Percentiles rank a stretch among this genome's conserved stretches.
phyloP scores from a whole-genome alignment of 768 basidiomycete genomes.

The Saitozyma sp. region DNA sequence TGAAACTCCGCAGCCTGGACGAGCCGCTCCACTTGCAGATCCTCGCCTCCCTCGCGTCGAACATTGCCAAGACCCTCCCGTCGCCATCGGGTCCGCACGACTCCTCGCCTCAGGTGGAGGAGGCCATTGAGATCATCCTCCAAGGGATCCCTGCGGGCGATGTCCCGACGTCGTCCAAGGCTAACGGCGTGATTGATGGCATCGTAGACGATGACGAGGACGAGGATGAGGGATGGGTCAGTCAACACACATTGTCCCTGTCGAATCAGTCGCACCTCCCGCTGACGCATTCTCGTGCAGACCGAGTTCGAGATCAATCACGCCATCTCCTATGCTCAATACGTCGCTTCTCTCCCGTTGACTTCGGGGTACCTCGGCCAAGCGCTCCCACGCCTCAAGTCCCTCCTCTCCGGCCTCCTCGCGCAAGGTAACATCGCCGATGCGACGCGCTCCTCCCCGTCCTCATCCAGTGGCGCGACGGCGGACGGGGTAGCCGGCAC shows the following conservation, averaged over 20 bases:
- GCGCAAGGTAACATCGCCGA: slow-evolving; percentile 14
- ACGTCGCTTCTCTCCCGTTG: slow-evolving; percentile 38
- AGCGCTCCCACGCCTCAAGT: slow-evolving; percentile 24
- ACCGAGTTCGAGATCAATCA: slow-evolving; percentile 43
- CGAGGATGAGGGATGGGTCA: slow-evolving; percentile 44
- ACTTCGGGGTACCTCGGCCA: slow-evolving; percentile 19
- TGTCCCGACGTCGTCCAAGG: slow-evolving; percentile 7
- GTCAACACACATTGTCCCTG: neutral
- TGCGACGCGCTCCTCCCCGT: slow-evolving; percentile 16
- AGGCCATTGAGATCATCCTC: slow-evolving; percentile 14
- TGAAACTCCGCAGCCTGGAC: slow-evolving; percentile 34
- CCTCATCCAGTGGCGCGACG: slow-evolving; percentile 15
- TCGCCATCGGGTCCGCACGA: slow-evolving; percentile 1
- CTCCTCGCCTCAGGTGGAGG: neutral
- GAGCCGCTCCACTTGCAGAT: slow-evolving; percentile 47
- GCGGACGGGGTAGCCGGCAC: neutral
- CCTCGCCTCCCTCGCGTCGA: slow-evolving; percentile 40
- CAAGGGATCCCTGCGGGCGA: slow-evolving; percentile 12
- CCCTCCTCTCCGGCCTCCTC: slow-evolving; percentile 28
- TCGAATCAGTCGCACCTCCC: neutral
- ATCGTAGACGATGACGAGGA: slow-evolving; percentile 4
- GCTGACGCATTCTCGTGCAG: slow-evolving; percentile 10
- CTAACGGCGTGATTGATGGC: neutral
- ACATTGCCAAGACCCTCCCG: slow-evolving; percentile 21
- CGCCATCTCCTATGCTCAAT: slow-evolving; percentile 48